A percentile compares a stretch with the other conserved stretches of the same genome.
Conservation (phyloP, 768 basidiomycete genomes). For the button mushroom (Agaricus bisporus) region DNA sequence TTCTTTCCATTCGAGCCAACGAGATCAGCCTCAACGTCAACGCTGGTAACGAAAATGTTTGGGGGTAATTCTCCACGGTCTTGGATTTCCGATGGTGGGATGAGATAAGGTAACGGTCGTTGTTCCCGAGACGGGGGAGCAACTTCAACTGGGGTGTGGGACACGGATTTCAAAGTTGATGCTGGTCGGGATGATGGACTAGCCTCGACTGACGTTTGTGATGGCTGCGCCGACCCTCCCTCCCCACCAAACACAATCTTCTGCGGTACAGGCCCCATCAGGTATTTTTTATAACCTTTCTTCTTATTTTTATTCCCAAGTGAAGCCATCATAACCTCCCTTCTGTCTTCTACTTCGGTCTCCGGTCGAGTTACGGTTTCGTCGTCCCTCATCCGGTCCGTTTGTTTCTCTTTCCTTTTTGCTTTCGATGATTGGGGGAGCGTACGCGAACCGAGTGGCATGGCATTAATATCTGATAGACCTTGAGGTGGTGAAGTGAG, state of each 20-base stretch:
- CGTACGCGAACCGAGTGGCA: constrained; percentile 31
- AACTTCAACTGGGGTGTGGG: not conserved
- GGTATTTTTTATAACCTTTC: constrained; percentile 54
- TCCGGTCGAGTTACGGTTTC: constrained; percentile 11
- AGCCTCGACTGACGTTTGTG: not conserved
- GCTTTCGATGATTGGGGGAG: not conserved
- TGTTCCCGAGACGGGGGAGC: not conserved
- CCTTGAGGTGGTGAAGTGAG: constrained; percentile 19
- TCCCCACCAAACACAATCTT: constrained; percentile 48
- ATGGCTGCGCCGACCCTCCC: not conserved
- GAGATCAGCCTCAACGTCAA: constrained; percentile 58
- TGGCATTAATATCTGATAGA: constrained; percentile 35
- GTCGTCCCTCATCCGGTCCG: constrained; percentile 11
- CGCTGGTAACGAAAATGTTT: constrained; percentile 65
- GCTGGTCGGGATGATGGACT: not conserved
- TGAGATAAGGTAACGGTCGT: constrained; percentile 27
- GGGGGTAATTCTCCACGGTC: constrained; percentile 43
- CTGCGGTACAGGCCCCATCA: constrained; percentile 31
- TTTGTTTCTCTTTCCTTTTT: constrained; percentile 2
- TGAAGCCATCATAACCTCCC: constrained; percentile 39
- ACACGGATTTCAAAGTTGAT: not conserved
- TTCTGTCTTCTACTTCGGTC: not conserved
- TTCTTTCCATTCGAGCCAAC: constrained; percentile 18
- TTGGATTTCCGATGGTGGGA: constrained; percentile 62
- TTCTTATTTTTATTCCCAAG: constrained; percentile 73